Percentiles rank a stretch among this genome's conserved stretches.
Conservation (phyloP, 441 rosid species). For the Eruca vesicaria region DNA sequence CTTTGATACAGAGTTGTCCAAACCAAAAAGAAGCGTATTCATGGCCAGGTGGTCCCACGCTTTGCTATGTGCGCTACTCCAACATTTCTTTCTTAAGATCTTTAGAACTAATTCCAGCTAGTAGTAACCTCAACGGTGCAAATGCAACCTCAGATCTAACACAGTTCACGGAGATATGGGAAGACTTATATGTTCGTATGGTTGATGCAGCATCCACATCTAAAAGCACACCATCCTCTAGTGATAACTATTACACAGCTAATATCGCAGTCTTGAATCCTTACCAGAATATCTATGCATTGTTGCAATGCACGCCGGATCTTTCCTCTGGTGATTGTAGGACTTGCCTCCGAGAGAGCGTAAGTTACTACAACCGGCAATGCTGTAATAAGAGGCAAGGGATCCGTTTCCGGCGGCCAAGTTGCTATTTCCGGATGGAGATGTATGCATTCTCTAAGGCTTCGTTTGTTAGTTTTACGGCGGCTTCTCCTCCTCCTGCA, state of each 20-base stretch:
- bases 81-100: conserved; percentile 27
- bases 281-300: not conserved
- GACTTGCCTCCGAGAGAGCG: conserved; percentile 8
- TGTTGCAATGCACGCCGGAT: conserved; percentile 42
- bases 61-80: conserved; percentile 48
- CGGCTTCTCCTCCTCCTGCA: not conserved
- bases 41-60: conserved; percentile 29
- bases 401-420: conserved; percentile 31
- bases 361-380: not conserved
- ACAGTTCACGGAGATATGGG: conserved; percentile 26
- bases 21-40: conserved; percentile 35
- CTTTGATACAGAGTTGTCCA: conserved; percentile 31
- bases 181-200: conserved; percentile 7
- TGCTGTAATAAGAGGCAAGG: conserved; percentile 37
- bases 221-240: conserved; percentile 11
- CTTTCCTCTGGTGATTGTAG: conserved; percentile 22
- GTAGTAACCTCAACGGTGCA: not conserved
- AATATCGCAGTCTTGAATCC: not conserved
- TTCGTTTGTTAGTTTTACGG: not conserved
- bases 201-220: conserved; percentile 21
- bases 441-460: conserved; percentile 15
- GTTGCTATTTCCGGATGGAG: conserved; percentile 47
- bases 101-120: not conserved
- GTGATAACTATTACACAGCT: conserved; percentile 22
- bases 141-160: not conserved